Percentiles rank a stretch among this genome's conserved stretches.
These are phyloP conservation scores for Saccharomycopsis amapae DNA, from an alignment of 805 yeast genomes.

Conservation along the genomic window DNA sequence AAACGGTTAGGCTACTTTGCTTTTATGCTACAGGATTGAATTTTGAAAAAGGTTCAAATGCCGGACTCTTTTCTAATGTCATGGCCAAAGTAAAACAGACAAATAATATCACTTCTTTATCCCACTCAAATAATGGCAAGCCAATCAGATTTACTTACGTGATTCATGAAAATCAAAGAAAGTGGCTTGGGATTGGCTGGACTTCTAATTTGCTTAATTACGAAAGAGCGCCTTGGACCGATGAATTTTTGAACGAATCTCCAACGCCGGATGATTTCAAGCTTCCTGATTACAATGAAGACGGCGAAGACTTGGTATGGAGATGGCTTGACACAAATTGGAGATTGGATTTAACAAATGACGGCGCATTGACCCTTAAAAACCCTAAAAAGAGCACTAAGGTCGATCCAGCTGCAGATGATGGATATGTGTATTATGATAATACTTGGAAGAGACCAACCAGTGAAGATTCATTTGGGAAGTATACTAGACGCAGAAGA, in stretches of 20 bases:
- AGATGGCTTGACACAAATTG: conserved; percentile 92
- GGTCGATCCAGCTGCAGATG: conserved; percentile 70
- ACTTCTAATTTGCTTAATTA: conserved; percentile 84
- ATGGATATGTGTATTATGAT: conserved; percentile 84
- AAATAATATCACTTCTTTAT: conserved; percentile 22
- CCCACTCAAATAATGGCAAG: conserved; percentile 28
- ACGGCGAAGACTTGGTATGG: conserved; percentile 71
- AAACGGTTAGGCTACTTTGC: conserved; percentile 57
- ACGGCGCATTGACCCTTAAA: conserved; percentile 71
- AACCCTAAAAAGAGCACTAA: conserved; percentile 37
- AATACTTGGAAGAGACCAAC: conserved; percentile 92
- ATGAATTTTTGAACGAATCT: conserved; percentile 84
- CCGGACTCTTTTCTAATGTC: conserved; percentile 38
- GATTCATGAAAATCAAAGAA: conserved; percentile 87
- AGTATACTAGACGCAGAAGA: conserved; percentile 88
- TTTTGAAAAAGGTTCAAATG: conserved; percentile 39
- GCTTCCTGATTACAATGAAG: conserved; percentile 64
- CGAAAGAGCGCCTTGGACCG: conserved; percentile 96
- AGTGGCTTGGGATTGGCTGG: conserved; percentile 99
- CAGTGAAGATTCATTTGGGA: conserved; percentile 79
- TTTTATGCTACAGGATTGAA: conserved; percentile 87
- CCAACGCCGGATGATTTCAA: conserved; percentile 70
- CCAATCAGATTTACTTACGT: conserved; percentile 85
- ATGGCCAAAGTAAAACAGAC: conserved; percentile 28
- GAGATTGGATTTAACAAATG: conserved; percentile 84